Percentiles rank a stretch among this genome's conserved stretches.
These are phyloP conservation scores for Pythium brachiatum DNA, from an alignment of 352 stramenopile genomes.

Conservation along the genomic window DNA sequence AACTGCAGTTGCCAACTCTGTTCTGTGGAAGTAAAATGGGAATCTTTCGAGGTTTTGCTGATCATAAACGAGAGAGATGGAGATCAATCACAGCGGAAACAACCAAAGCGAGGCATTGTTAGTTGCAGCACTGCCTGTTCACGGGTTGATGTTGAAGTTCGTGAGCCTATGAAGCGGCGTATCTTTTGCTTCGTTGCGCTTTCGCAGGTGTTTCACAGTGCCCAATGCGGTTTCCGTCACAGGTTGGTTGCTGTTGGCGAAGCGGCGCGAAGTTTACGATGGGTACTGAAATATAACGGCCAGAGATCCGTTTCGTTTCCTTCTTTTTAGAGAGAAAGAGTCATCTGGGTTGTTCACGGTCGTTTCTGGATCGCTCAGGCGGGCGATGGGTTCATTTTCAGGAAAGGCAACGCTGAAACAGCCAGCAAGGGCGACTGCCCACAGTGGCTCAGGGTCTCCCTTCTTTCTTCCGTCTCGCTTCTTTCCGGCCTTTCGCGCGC, in stretches of 20 bases:
- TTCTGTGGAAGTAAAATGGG: not conserved
- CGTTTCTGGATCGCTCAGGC: not conserved
- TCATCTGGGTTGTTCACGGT: conserved; percentile 20
- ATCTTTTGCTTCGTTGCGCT: too few relatives aligned
- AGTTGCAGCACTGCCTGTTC: not conserved
- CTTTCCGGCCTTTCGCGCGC: conserved; percentile 19
- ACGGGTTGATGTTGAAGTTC: not conserved
- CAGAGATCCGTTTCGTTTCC: conserved; percentile 21
- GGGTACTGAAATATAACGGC: conserved; percentile 20
- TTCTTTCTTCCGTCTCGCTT: conserved; percentile 20
- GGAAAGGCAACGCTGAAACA: conserved; percentile 23
- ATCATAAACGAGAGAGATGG: not conserved
- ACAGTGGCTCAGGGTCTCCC: conserved; percentile 9
- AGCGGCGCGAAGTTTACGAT: not conserved
- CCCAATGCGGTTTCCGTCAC: too few relatives aligned
- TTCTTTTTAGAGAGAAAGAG: not conserved
- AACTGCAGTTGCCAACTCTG: not conserved
- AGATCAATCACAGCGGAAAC: too few relatives aligned
- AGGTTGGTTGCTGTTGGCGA: too few relatives aligned
- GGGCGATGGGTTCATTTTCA: conserved; percentile 9
- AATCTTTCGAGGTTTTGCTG: not conserved
- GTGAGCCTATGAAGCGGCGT: too few relatives aligned
- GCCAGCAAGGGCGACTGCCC: conserved; percentile 10
- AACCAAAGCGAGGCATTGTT: too few relatives aligned
- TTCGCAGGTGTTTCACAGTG: too few relatives aligned